A percentile compares a stretch with the other conserved stretches of the same genome.
These are phyloP conservation scores for Neurospora discreta DNA, from an alignment of 495 filamentous ascomycete genomes.

Conservation along the genomic window DNA sequence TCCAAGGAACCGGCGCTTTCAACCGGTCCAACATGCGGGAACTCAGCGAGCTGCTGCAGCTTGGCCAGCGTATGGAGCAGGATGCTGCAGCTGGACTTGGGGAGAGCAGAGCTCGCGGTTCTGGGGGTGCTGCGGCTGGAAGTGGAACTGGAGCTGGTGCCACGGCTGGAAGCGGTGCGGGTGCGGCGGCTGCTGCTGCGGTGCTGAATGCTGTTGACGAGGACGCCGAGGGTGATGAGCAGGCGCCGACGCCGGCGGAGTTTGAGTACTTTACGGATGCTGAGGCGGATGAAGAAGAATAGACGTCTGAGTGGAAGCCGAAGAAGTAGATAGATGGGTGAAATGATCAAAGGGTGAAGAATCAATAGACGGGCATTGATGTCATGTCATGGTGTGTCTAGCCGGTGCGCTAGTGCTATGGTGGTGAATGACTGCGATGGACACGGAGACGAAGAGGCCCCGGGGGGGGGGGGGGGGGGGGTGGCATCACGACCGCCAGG, in stretches of 20 bases:
- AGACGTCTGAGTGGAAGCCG: neutral
- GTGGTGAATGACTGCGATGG: no score
- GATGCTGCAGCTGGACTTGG: slow-evolving; percentile 1
- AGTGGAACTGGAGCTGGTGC: neutral
- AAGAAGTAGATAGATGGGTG: neutral
- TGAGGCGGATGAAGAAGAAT: slow-evolving; percentile 45
- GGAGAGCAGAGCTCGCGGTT: slow-evolving; percentile 3
- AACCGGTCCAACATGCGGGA: slow-evolving; percentile 5
- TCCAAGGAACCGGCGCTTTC: neutral
- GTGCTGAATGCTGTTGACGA: slow-evolving; percentile 78
- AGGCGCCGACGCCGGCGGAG: slow-evolving; percentile 65
- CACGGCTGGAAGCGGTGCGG: slow-evolving; percentile 23
- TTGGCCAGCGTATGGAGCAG: neutral
- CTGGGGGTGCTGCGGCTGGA: neutral
- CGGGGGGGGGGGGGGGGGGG: no score
- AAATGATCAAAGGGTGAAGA: neutral
- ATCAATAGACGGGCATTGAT: neutral
- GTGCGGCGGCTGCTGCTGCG: slow-evolving; percentile 65
- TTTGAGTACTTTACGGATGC: slow-evolving; percentile 81
- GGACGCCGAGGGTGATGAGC: slow-evolving; percentile 72
- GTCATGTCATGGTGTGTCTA: neutral
- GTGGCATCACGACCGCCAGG: no score
- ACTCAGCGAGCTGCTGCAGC: slow-evolving; percentile 29
- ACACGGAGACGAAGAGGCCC: neutral
- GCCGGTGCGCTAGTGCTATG: neutral